Evolutionary conservation across 331 rosid species (phyloP).

Genomic region (Rosa hybrid): DNA sequence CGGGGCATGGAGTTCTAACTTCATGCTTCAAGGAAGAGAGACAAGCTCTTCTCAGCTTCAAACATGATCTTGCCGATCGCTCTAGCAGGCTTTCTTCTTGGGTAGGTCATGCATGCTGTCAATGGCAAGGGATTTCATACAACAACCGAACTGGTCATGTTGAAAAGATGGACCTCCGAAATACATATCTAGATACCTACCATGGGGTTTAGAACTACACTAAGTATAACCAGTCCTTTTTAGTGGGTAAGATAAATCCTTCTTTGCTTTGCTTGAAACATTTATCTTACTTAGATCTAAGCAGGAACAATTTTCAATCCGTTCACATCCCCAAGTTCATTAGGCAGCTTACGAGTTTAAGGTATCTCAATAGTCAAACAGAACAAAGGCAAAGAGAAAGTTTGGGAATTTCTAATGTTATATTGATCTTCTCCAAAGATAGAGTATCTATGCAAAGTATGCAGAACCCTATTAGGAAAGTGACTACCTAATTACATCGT

Average conservation of each 20-base stretch:
- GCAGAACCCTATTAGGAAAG: too few species aligned
- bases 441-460: too few species aligned
- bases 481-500: too few species aligned
- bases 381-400: too few species aligned
- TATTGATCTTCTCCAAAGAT: too few species aligned
- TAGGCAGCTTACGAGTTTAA: neutral
- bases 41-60: neutral
- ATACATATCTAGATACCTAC: neutral
- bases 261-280: conserved; percentile 8
- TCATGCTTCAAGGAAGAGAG: conserved; percentile 21
- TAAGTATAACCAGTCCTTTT: neutral
- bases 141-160: neutral
- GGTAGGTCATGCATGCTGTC: neutral
- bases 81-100: neutral
- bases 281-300: conserved; percentile 18
- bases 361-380: neutral
- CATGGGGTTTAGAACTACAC: neutral
- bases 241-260: conserved; percentile 18
- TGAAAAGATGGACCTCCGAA: neutral
- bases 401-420: too few species aligned
- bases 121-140: neutral
- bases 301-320: neutral
- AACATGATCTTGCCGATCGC: neutral
- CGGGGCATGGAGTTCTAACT: neutral
- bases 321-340: neutral